Conservation (phyloP, 2,329 filamentous ascomycete species). For the Westerdykella sp. region DNA sequence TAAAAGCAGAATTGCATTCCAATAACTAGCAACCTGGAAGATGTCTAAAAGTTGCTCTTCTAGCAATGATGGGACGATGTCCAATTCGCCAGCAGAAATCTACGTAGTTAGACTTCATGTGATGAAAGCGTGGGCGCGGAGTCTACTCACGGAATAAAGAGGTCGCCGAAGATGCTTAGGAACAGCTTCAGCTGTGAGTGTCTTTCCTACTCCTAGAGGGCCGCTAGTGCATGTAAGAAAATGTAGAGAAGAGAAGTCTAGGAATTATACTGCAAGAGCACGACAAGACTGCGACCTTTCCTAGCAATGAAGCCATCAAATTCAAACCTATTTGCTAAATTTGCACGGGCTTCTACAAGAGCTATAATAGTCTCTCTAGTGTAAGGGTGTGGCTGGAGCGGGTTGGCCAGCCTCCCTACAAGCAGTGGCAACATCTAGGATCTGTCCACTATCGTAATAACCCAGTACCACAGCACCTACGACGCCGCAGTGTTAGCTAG, state of each 20-base stretch:
- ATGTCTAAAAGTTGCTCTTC: conserved; percentile 11
- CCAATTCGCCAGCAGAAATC: conserved; percentile 14
- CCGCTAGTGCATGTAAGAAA: conserved; percentile 3
- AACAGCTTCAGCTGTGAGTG: conserved; percentile 5
- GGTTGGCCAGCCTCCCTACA: no score
- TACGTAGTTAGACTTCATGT: conserved; percentile 4
- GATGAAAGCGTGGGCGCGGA: conserved; percentile 1
- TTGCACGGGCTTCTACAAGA: conserved; percentile 8
- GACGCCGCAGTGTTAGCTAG: no score
- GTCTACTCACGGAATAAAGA: conserved; percentile 7
- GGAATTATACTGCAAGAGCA: conserved; percentile 6
- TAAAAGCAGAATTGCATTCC: conserved; percentile 27
- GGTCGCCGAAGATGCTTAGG: conserved; percentile 3
- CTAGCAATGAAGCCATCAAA: conserved; percentile 5
- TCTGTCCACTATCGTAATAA: no score
- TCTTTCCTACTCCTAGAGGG: conserved; percentile 4
- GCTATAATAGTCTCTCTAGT: conserved; percentile 16
- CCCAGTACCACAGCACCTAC: no score
- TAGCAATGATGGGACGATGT: conserved; percentile 7
- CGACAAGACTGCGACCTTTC: conserved; percentile 6
- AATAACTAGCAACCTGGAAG: conserved; percentile 12
- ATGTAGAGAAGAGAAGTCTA: conserved; percentile 2
- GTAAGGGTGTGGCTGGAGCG: no score
- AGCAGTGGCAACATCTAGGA: no score
- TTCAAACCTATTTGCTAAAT: conserved; percentile 4